Evolutionary conservation across 257 asterid genomes (phyloP).

Genomic region (Jacaranda copaia): DNA sequence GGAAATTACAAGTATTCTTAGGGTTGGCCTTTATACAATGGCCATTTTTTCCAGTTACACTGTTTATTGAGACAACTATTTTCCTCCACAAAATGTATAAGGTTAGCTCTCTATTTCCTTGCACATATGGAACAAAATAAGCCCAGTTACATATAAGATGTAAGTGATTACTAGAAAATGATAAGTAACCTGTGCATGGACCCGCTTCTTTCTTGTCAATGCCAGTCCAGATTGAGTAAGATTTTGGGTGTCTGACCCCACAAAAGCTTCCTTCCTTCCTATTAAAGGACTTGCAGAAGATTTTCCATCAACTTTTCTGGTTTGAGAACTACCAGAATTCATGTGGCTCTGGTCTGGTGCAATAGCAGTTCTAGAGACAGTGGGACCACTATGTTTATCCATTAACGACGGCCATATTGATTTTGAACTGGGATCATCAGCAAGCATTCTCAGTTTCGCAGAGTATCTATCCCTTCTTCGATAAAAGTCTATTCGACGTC

Average conservation of each 20-base stretch:
- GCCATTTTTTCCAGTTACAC: not conserved
- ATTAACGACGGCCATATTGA: slow-evolving; percentile 52
- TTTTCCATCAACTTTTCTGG: slow-evolving; percentile 58
- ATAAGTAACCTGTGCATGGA: slow-evolving; percentile 81
- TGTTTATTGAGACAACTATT: not conserved
- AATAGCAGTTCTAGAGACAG: slow-evolving; percentile 45
- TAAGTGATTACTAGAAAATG: slow-evolving; percentile 4
- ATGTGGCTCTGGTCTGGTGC: slow-evolving; percentile 54
- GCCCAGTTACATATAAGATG: slow-evolving; percentile 16
- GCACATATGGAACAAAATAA: slow-evolving; percentile 6
- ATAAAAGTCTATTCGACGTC: slow-evolving; percentile 69
- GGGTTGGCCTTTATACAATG: not conserved
- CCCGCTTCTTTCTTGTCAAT: slow-evolving; percentile 71
- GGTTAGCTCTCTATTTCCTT: slow-evolving; percentile 1
- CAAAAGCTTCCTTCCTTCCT: slow-evolving; percentile 51
- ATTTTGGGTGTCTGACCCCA: slow-evolving; percentile 70
- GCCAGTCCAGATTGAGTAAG: slow-evolving; percentile 64
- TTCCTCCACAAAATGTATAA: slow-evolving; percentile 21
- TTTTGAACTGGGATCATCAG: slow-evolving; percentile 58
- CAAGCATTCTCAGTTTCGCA: slow-evolving; percentile 58
- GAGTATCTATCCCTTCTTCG: slow-evolving; percentile 73
- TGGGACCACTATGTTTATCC: slow-evolving; percentile 54
- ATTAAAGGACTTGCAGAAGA: slow-evolving; percentile 57
- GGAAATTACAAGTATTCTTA: not conserved
- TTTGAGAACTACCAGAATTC: slow-evolving; percentile 51